Percentiles rank a stretch among this genome's conserved stretches.
phyloP scores from a whole-genome alignment of 139 green algal species.

The Desmodesmus armatus region DNA sequence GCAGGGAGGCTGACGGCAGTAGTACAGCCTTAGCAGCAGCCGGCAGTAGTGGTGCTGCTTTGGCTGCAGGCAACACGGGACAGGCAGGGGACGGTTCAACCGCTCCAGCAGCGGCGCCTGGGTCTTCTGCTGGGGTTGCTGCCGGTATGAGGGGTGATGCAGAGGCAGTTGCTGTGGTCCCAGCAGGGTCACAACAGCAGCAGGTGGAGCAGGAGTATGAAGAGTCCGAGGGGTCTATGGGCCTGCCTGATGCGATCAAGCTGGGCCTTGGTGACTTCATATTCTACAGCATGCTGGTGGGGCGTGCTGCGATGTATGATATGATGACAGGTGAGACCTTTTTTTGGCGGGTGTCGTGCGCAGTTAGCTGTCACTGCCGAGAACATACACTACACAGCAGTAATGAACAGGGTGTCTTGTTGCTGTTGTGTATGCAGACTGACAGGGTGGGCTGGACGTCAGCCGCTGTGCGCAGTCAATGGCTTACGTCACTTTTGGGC shows the following conservation, averaged over 20 bases:
- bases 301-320: constrained; percentile 95
- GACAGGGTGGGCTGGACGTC: too few relatives aligned
- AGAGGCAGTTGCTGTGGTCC: background rate
- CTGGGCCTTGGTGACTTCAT: constrained; percentile 99
- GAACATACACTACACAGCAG: too few relatives aligned
- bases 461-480: too few relatives aligned
- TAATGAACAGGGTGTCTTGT: background rate
- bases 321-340: constrained; percentile 89
- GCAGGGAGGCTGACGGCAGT: too few relatives aligned
- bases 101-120: background rate
- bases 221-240: constrained; percentile 35
- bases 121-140: background rate
- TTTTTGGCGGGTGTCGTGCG: background rate
- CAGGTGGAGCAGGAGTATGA: constrained; percentile 21
- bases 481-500: too few relatives aligned
- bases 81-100: background rate
- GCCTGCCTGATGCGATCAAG: constrained; percentile 86
- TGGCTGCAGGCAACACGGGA: background rate
- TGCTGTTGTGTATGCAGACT: background rate
- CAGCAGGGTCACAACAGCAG: background rate
- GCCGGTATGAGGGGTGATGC: background rate
- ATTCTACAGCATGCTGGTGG: constrained; percentile 97
- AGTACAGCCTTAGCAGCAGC: too few relatives aligned
- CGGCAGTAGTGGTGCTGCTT: background rate
- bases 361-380: too few relatives aligned